Conservation (phyloP, 257 asterid species). For the Nyctanthes arbortristis region DNA sequence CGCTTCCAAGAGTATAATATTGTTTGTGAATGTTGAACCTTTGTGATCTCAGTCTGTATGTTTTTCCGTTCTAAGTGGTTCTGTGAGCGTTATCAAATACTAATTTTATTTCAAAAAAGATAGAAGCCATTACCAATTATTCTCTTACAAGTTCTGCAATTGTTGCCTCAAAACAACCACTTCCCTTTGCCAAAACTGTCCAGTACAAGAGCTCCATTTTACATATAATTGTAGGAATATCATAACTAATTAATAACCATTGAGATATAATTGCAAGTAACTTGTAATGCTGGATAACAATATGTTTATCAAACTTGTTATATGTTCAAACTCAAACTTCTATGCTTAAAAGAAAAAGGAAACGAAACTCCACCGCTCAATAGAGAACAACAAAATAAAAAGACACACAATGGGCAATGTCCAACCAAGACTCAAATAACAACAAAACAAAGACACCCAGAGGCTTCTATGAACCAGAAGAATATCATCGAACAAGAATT, state of each 20-base stretch:
- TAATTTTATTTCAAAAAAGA: background rate
- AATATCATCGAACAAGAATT: too few relatives aligned
- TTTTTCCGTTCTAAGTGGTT: background rate
- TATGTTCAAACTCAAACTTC: too few relatives aligned
- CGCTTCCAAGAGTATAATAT: too few relatives aligned
- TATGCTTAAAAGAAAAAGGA: too few relatives aligned
- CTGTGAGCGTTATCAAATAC: background rate
- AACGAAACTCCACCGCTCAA: too few relatives aligned
- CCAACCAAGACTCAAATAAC: too few relatives aligned
- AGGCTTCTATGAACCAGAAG: too few relatives aligned
- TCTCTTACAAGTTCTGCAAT: constrained; percentile 65
- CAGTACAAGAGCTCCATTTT: constrained; percentile 20
- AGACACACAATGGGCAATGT: too few relatives aligned
- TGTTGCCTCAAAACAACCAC: constrained; percentile 60
- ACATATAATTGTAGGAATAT: constrained; percentile 4
- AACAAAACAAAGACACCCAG: too few relatives aligned
- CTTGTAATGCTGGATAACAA: background rate
- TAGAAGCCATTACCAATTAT: constrained; percentile 45
- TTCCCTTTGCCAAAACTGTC: constrained; percentile 77
- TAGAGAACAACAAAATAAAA: too few relatives aligned
- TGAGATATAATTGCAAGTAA: background rate
- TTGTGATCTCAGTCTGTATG: background rate
- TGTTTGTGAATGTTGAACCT: too few relatives aligned
- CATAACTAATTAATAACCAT: too few relatives aligned
- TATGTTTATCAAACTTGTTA: background rate